phyloP scores from a whole-genome alignment of 805 yeast species.

The Wickerhamomyces xylosicus region DNA sequence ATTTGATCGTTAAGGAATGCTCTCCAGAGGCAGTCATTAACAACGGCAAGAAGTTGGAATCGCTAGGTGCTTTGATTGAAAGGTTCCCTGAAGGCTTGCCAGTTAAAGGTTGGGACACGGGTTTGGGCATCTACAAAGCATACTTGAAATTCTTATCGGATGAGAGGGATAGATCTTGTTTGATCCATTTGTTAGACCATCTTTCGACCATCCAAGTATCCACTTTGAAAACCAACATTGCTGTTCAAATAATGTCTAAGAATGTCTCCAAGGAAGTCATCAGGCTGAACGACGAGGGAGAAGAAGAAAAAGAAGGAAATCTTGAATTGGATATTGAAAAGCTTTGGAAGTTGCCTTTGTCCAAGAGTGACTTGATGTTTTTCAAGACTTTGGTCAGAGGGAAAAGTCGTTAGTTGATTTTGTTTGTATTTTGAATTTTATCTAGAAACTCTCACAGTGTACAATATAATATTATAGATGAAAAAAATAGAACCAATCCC shows the following conservation, averaged over 20 bases:
- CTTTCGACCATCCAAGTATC: slow-evolving; percentile 30
- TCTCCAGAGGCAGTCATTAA: slow-evolving; percentile 67
- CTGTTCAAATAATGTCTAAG: slow-evolving; percentile 43
- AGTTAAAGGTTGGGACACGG: slow-evolving; percentile 41
- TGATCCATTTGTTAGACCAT: slow-evolving; percentile 33
- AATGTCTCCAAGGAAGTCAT: slow-evolving; percentile 22
- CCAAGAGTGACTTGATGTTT: slow-evolving; percentile 20
- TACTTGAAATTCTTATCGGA: slow-evolving; percentile 28
- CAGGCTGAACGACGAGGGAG: slow-evolving; percentile 5
- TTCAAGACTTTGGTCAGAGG: no score
- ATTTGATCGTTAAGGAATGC: slow-evolving; percentile 38
- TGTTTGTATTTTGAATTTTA: no score
- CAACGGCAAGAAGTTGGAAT: slow-evolving; percentile 22
- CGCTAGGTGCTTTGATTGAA: slow-evolving; percentile 27
- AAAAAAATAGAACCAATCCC: no score
- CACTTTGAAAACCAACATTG: slow-evolving; percentile 32
- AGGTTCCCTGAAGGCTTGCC: slow-evolving; percentile 33
- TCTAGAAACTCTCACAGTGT: no score
- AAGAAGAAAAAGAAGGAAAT: slow-evolving; percentile 7
- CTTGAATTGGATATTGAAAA: slow-evolving; percentile 21
- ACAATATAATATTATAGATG: no score
- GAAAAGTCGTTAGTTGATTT: no score
- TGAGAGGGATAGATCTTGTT: slow-evolving; percentile 13
- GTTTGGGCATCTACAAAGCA: slow-evolving; percentile 47
- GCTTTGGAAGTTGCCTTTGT: slow-evolving; percentile 29